These are phyloP conservation scores for Pachysandra terminalis DNA, from an alignment of 164 flowering plant species.

Conservation along the genomic window DNA sequence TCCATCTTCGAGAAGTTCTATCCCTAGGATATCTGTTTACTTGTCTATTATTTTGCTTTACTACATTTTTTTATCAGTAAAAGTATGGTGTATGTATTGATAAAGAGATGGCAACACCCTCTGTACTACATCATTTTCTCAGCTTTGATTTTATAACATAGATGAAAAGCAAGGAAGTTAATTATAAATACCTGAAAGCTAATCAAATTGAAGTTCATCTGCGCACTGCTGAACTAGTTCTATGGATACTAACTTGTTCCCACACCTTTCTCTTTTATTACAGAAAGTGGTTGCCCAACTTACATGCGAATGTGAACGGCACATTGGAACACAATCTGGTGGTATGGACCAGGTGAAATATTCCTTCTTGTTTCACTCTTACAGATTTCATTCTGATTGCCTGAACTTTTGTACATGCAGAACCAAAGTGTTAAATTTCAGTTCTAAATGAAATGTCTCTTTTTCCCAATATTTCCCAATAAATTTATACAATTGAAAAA, in stretches of 20 bases:
- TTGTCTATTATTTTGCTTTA: not conserved
- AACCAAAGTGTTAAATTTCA: too few species aligned
- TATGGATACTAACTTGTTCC: constrained; percentile 4
- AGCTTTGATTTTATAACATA: too few species aligned
- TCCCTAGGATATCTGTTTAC: too few species aligned
- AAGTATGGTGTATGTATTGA: not conserved
- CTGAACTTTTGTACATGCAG: not conserved
- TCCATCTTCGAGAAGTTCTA: too few species aligned
- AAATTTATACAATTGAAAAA: too few species aligned
- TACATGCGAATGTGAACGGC: constrained; percentile 93
- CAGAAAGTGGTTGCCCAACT: constrained; percentile 97
- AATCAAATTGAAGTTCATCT: not conserved
- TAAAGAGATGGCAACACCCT: not conserved
- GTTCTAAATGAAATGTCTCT: not conserved
- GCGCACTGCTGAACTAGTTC: not conserved
- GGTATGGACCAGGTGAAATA: constrained; percentile 97
- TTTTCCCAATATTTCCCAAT: too few species aligned
- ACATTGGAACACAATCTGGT: constrained; percentile 98
- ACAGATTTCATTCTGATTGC: not conserved
- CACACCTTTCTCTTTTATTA: constrained; percentile 17
- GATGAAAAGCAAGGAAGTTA: too few species aligned
- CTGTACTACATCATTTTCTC: too few species aligned
- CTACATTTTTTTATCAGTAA: not conserved
- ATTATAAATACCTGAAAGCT: too few species aligned
- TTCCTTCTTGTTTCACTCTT: constrained; percentile 16